Percentiles rank a stretch among this genome's conserved stretches.
These are phyloP conservation scores for Paramecium octaurelia DNA, from an alignment of 73 alveolate species.

Conservation along the genomic window DNA sequence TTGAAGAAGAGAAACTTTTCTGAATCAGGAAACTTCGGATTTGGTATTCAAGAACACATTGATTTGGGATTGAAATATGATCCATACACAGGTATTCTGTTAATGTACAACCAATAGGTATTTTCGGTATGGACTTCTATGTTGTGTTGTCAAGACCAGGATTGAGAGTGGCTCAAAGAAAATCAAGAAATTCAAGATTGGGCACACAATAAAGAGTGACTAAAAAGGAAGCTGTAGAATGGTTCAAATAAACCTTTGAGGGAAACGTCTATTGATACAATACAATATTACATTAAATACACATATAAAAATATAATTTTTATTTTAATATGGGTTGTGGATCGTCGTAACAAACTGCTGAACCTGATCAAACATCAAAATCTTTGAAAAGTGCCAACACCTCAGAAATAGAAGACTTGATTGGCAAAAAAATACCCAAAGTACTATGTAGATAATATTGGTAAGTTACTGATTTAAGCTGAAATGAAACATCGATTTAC, in stretches of 20 bases:
- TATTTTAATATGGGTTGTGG: slow-evolving; percentile 51
- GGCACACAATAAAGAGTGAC: slow-evolving; percentile 65
- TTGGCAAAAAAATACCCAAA: slow-evolving; percentile 34
- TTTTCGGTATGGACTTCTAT: slow-evolving; percentile 83
- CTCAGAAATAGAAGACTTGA: slow-evolving; percentile 41
- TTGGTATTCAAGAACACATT: slow-evolving; percentile 80
- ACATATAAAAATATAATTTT: background rate
- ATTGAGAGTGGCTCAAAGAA: slow-evolving; percentile 68
- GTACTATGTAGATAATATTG: background rate
- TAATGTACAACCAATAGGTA: slow-evolving; percentile 41
- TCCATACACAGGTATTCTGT: slow-evolving; percentile 64
- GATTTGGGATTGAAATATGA: slow-evolving; percentile 83
- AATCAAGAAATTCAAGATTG: slow-evolving; percentile 60
- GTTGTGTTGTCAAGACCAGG: slow-evolving; percentile 77
- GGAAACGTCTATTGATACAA: slow-evolving; percentile 67
- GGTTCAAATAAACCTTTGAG: slow-evolving; percentile 65
- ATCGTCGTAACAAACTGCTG: slow-evolving; percentile 13
- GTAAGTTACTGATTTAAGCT: slow-evolving; percentile 33
- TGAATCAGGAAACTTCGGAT: slow-evolving; percentile 77
- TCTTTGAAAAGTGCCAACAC: slow-evolving; percentile 12
- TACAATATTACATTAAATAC: background rate
- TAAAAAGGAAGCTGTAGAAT: slow-evolving; percentile 62
- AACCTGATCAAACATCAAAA: slow-evolving; percentile 8
- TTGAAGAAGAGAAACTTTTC: slow-evolving; percentile 70
- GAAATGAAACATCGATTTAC: slow-evolving; percentile 23